Percentiles rank a stretch among this genome's conserved stretches.
phyloP scores from a whole-genome alignment of 2,329 filamentous ascomycete species.

The Penicillium brasilianum region DNA sequence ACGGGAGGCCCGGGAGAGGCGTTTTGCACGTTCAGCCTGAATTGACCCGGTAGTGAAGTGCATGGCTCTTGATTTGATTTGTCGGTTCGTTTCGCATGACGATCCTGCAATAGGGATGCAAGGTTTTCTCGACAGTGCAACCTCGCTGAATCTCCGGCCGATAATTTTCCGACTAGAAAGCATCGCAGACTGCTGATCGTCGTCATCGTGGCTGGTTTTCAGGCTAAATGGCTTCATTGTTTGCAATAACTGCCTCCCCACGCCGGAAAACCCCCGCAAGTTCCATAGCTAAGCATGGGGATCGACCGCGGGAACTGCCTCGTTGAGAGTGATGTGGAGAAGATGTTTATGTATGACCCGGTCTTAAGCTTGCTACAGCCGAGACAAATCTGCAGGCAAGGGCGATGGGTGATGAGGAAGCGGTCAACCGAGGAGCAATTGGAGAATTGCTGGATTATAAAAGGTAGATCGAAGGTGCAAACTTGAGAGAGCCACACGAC shows the following conservation, averaged over 20 bases:
- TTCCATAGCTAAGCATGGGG: slow-evolving; percentile 13
- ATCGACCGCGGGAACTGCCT: slow-evolving; percentile 32
- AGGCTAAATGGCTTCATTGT: slow-evolving; percentile 15
- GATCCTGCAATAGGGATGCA: not conserved
- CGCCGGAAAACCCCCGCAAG: slow-evolving; percentile 19
- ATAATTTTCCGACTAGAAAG: not conserved
- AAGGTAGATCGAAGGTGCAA: not conserved
- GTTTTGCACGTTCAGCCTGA: slow-evolving; percentile 6
- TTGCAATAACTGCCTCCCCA: not conserved
- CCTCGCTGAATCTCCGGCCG: not conserved
- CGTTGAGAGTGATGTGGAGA: slow-evolving; percentile 17
- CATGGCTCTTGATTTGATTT: not conserved
- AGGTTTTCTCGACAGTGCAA: not conserved
- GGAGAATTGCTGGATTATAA: not conserved
- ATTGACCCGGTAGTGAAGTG: not conserved
- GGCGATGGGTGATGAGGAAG: not conserved
- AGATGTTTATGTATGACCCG: not conserved
- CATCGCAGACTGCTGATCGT: not conserved
- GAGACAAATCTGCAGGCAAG: not conserved
- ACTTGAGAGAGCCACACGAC: not conserved
- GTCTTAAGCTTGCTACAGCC: slow-evolving; percentile 1
- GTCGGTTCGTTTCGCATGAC: not conserved
- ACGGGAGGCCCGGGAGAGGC: not conserved
- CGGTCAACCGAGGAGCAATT: too few relatives aligned
- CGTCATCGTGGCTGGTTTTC: slow-evolving; percentile 6